Conservation (phyloP, 1,284 basidiomycete species). For the Trichosporon faecale region DNA sequence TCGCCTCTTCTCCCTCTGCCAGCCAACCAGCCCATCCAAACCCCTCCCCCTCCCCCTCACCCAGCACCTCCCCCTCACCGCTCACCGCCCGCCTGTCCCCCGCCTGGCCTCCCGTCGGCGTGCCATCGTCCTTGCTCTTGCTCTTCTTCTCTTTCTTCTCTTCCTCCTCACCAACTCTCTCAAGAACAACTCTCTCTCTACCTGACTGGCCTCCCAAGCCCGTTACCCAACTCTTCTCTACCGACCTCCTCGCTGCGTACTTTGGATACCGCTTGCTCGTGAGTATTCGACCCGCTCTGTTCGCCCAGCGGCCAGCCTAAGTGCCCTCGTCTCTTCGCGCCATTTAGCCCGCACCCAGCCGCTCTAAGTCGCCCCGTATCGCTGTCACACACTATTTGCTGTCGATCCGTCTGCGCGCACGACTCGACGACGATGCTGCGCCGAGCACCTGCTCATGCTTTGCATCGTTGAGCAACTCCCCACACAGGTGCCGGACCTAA, state of each 20-base stretch:
- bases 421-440: neutral
- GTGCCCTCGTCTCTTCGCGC: neutral
- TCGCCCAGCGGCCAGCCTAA: neutral
- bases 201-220: constrained; percentile 1
- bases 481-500: neutral
- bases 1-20: neutral
- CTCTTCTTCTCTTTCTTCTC: constrained; percentile 9
- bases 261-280: constrained; percentile 50
- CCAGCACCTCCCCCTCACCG: constrained; percentile 1
- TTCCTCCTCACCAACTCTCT: neutral
- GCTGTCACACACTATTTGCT: neutral
- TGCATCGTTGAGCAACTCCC: neutral
- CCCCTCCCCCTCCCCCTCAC: constrained; percentile 10
- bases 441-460: neutral
- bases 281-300: constrained; percentile 20
- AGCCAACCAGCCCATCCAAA: constrained; percentile 6
- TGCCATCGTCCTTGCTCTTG: neutral
- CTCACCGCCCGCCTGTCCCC: constrained; percentile 5
- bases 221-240: neutral
- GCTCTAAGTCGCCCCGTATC: neutral
- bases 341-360: neutral
- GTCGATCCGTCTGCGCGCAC: neutral
- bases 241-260: constrained; percentile 41
- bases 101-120: constrained; percentile 10
- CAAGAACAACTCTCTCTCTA: constrained; percentile 6